Conservation (phyloP, 768 basidiomycete genomes). For the Tricholoma terreum region DNA sequence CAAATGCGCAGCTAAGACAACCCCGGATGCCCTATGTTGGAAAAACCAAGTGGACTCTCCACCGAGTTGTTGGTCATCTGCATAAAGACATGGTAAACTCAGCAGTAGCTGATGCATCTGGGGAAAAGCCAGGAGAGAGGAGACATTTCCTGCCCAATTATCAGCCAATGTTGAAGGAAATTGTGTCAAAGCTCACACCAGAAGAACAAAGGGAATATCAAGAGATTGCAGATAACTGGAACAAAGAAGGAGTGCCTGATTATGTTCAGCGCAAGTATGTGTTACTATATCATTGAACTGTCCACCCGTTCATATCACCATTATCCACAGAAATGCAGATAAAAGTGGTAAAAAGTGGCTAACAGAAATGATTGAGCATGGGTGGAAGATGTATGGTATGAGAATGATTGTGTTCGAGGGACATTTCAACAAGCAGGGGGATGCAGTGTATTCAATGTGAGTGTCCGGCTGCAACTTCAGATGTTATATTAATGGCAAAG, state of each 20-base stretch:
- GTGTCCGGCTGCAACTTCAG: too few species aligned
- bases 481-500: too few species aligned
- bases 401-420: too few species aligned
- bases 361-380: neutral
- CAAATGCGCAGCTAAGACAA: neutral
- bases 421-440: too few species aligned
- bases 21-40: neutral
- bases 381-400: too few species aligned
- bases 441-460: too few species aligned
- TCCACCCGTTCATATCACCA: neutral
- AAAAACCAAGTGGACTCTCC: neutral
- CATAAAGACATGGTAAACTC: neutral
- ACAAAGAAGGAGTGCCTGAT: neutral
- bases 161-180: neutral
- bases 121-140: neutral
- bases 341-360: neutral
- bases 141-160: neutral
- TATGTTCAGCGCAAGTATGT: neutral
- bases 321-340: neutral
- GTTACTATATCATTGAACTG: neutral
- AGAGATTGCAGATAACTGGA: neutral
- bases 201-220: neutral
- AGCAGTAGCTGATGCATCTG: neutral
- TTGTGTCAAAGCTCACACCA: neutral
- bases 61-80: neutral